Percentiles rank a stretch among this genome's conserved stretches.
Evolutionary conservation across 2,329 filamentous ascomycete species (phyloP).

Genomic region (Stemphylium beticola): DNA sequence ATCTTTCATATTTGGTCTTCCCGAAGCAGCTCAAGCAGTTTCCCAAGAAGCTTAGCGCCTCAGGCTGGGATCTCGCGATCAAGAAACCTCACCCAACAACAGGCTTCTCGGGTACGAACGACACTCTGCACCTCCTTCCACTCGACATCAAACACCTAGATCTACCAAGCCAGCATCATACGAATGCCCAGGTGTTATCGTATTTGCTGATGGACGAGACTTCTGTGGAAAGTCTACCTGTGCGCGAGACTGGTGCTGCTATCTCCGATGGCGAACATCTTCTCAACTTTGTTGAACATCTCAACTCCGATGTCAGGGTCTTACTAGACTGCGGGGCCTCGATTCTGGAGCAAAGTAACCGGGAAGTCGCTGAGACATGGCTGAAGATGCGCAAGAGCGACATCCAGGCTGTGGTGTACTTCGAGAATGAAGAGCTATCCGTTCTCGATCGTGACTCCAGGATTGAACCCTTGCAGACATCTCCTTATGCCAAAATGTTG

Average conservation of each 20-base stretch:
- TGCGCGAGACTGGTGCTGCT: background rate
- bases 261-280: conserved; percentile 50
- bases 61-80: conserved; percentile 69
- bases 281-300: conserved; percentile 52
- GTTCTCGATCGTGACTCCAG: conserved; percentile 59
- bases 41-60: conserved; percentile 66
- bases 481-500: conserved; percentile 63
- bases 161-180: conserved; percentile 62
- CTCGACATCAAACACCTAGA: conserved; percentile 63
- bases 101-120: conserved; percentile 75
- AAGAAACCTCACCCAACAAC: conserved; percentile 59
- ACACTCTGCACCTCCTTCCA: conserved; percentile 65
- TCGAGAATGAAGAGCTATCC: conserved; percentile 62
- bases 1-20: conserved; percentile 64
- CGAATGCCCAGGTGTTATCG: conserved; percentile 70
- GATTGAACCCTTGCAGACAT: conserved; percentile 61
- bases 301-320: conserved; percentile 58
- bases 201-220: conserved; percentile 59
- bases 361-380: conserved; percentile 58
- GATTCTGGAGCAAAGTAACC: conserved; percentile 64
- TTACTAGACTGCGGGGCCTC: conserved; percentile 75
- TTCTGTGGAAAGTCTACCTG: conserved; percentile 36
- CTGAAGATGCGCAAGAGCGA: conserved; percentile 45
- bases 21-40: conserved; percentile 68
- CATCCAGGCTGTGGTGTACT: conserved; percentile 59